phyloP scores from a whole-genome alignment of 305 asterid genomes.

The Vinca major region DNA sequence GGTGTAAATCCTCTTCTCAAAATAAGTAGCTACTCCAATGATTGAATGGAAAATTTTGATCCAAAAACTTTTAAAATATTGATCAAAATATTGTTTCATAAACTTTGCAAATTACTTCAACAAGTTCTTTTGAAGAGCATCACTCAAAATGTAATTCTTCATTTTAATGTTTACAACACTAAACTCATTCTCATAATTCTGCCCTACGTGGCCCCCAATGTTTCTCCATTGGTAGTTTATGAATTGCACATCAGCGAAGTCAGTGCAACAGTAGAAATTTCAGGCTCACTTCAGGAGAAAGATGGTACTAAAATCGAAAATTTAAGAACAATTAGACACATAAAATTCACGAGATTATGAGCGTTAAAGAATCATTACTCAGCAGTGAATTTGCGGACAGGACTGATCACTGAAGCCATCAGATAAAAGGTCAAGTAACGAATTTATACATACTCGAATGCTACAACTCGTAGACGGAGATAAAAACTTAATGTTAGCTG shows the following conservation, averaged over 20 bases:
- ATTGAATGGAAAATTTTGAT: not conserved
- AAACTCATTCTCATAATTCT: not conserved
- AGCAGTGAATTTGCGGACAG: constrained; percentile 58
- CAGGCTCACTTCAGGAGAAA: not conserved
- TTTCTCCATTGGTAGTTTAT: not conserved
- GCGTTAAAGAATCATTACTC: constrained; percentile 41
- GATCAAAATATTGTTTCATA: not conserved
- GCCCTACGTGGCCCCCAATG: not conserved
- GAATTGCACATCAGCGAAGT: not conserved
- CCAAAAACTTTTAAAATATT: not conserved
- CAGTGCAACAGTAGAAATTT: not conserved
- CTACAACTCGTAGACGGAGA: too few relatives aligned
- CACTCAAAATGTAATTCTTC: not conserved
- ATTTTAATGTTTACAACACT: not conserved
- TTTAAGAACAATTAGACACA: not conserved
- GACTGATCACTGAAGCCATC: constrained; percentile 60
- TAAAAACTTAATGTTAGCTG: too few relatives aligned
- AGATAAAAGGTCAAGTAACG: constrained; percentile 53
- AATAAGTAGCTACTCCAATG: not conserved
- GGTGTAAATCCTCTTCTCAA: not conserved
- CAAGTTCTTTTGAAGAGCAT: not conserved
- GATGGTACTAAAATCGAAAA: not conserved
- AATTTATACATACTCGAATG: not conserved
- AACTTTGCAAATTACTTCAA: constrained; percentile 4
- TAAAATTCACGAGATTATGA: not conserved